phyloP scores from a whole-genome alignment of 1,284 basidiomycete species.

The Austropuccinia psidii region DNA sequence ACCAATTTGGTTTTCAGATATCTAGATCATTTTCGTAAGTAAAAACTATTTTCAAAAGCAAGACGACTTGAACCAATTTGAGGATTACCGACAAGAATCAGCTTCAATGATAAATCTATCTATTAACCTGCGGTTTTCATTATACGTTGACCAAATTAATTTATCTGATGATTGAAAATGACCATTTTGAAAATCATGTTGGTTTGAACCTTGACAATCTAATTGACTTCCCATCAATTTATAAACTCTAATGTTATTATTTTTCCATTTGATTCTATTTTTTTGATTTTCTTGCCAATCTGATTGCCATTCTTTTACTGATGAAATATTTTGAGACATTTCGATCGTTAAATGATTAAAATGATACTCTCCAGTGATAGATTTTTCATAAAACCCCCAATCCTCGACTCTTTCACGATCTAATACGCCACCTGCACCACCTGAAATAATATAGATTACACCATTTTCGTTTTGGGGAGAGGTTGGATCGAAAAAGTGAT shows the following conservation, averaged over 20 bases:
- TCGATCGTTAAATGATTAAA: slow-evolving; percentile 37
- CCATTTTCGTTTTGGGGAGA: slow-evolving; percentile 36
- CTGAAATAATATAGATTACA: slow-evolving; percentile 38
- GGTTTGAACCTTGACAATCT: not conserved
- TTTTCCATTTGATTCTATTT: not conserved
- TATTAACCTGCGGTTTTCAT: slow-evolving; percentile 34
- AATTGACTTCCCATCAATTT: slow-evolving; percentile 18
- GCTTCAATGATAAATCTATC: slow-evolving; percentile 40
- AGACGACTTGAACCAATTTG: no score
- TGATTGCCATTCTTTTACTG: not conserved
- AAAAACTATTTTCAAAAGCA: no score
- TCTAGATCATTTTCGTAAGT: no score
- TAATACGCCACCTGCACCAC: slow-evolving; percentile 41
- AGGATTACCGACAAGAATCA: slow-evolving; percentile 19
- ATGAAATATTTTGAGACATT: not conserved
- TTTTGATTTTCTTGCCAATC: slow-evolving; percentile 15
- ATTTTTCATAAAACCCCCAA: slow-evolving; percentile 40
- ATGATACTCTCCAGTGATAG: slow-evolving; percentile 36
- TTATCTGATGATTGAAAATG: slow-evolving; percentile 35
- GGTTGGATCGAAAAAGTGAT: slow-evolving; percentile 2
- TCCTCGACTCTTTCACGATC: slow-evolving; percentile 41
- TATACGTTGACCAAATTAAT: slow-evolving; percentile 40
- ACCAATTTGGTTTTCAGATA: no score
- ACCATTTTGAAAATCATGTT: not conserved
- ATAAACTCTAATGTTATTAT: slow-evolving; percentile 14